Evolutionary conservation across 345 rosid species (phyloP), one percentile per base, ranked within the genome.

Genomic region (Ceriops decandra): DNA sequence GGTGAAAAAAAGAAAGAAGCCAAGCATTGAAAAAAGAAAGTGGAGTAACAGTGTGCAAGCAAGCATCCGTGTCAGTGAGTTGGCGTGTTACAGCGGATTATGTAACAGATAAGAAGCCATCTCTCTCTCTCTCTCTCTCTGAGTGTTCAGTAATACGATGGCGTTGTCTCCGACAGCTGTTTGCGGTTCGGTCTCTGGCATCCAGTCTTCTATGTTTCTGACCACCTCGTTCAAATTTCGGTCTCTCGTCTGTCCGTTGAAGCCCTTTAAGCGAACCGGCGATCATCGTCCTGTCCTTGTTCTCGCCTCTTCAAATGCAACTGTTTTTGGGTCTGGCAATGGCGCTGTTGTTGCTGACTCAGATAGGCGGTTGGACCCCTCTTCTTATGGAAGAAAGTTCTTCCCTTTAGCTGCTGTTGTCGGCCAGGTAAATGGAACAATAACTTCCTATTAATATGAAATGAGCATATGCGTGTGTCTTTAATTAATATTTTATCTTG

Each of bases 401-500:
- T 93, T 93, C 76, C 97, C 97, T 62, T 64, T 93, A 26, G 98
- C 97, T 57, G 98, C 97, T 33, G 96, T 93, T 7, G 95, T 93
- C 68, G 95, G 97, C 52, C 98, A 93, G 89, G 97, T 93, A 42
- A 42, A 11, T 42, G 49, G 49, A 42, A 3, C 49, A 13, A 42
- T 13, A 13, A 42, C 49, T 42, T 42, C 17, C 49, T 42, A 2
- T 42, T 15, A 15, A 42, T 13, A 15, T 11, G 19, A 42, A 42
- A 42, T 13, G 19, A 42, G 17, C 49, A 42, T 42, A 3, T 42
- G 49, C 5, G 49, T 2, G 49, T 42, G 16, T 42, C 19, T 42
- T 42, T 42, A 42, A 42, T 42, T 42, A 2, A 42, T 42, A 7
- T 13, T 42, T 42, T 42, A 2, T 11, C 17, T 42, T 42, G 49